Percentiles rank a stretch among this genome's conserved stretches.
Evolutionary conservation across 208 protist genomes (phyloP).

Genomic region (Leptomonas pyrrhocoris): DNA sequence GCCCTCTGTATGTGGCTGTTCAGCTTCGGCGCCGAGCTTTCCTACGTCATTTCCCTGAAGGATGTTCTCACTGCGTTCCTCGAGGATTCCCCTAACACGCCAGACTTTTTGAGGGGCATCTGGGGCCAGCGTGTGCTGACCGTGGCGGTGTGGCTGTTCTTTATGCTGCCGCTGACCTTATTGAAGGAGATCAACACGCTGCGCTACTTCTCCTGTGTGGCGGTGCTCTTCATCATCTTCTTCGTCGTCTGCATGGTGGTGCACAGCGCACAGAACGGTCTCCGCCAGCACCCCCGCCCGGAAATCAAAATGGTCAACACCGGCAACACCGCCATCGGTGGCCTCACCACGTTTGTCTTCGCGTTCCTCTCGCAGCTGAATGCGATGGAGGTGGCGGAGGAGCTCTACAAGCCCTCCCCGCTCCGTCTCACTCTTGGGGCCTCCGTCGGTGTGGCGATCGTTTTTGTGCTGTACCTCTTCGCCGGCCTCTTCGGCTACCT

Average conservation of each 20-base stretch:
- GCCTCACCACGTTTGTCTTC: constrained; percentile 76
- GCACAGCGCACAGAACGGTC: constrained; percentile 46
- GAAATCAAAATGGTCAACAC: constrained; percentile 53
- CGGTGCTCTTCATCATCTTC: constrained; percentile 66
- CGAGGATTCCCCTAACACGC: constrained; percentile 31
- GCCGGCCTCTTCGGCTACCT: constrained; percentile 81
- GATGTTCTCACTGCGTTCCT: constrained; percentile 62
- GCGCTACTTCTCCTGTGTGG: constrained; percentile 66
- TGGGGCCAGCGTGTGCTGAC: constrained; percentile 56
- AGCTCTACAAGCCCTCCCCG: constrained; percentile 63
- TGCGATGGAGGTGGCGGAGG: constrained; percentile 65
- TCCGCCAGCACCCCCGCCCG: constrained; percentile 35
- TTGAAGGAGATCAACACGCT: constrained; percentile 86
- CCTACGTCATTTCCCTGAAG: constrained; percentile 75
- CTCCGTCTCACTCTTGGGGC: constrained; percentile 54
- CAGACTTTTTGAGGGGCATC: constrained; percentile 34
- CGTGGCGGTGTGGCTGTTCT: constrained; percentile 55
- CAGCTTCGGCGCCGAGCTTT: constrained; percentile 63
- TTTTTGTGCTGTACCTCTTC: constrained; percentile 73
- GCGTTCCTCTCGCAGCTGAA: constrained; percentile 80
- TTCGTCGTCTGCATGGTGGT: constrained; percentile 75
- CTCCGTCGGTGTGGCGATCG: constrained; percentile 45
- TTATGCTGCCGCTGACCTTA: constrained; percentile 78
- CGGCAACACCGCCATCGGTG: constrained; percentile 58
- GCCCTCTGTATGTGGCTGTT: constrained; percentile 58